Evolutionary conservation across 495 filamentous ascomycete species (phyloP), one percentile per base, ranked within the genome.

Genomic region (Amniculicola lignicola): DNA sequence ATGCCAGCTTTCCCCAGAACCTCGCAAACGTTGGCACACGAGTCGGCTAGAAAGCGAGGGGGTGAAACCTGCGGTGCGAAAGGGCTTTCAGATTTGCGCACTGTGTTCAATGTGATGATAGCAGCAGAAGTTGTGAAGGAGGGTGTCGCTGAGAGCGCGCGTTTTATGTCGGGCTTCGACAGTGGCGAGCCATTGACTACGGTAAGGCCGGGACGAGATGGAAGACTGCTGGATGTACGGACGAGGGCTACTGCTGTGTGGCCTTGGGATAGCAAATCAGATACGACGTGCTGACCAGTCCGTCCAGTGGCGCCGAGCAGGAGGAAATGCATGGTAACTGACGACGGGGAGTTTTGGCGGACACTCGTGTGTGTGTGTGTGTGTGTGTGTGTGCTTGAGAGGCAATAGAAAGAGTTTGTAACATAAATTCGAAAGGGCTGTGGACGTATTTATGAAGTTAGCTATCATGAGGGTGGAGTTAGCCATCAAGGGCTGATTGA

Each of bases 81-180:
- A 28, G 74, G 75, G 50, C 68, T 73, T 52, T 75, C 74, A 24
- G 66, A 70, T 29, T 64, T 67, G 36, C 74, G 70, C 51, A 67
- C 65, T 37, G 75, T 72, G 56, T 70, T 75, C 23, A 77, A 64
- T 21, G 75, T 74, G 57, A 75, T 67, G 51, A 77, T 73, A 14
- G 74, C 73, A 7, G 62, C 72, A 37, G 66, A 69, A 27, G 70
- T 28, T 24, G 33, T 38, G 3, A 38, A 69, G 45, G 54, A 50
- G 38, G 65, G 60, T 25, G 59, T 46, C 14, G 51, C 28, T 19
- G 57, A 47, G 56, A 77, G 69, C 44, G 72, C 70, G 22, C 41
- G 46, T 50, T 61, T 55, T 44, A 77, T 66, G 48, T 76, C 72
- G 21, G 60, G 40, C 51, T 72, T 64, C 11, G 68, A 62, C 16